phyloP scores from a whole-genome alignment of 2,329 filamentous ascomycete genomes.

The Alternaria atra region DNA sequence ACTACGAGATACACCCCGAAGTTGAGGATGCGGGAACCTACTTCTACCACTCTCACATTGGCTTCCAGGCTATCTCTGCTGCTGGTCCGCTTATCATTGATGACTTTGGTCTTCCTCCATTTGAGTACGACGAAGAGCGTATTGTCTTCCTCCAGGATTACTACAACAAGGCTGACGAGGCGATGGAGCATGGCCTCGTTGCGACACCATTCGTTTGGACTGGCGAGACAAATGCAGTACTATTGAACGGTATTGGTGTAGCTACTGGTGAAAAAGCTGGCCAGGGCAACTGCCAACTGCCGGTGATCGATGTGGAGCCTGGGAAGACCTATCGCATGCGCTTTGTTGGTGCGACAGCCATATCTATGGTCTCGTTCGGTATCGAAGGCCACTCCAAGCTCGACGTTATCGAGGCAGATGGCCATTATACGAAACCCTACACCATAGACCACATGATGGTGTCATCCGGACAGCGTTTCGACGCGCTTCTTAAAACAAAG shows the following conservation, averaged over 20 bases:
- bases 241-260: conserved; percentile 66
- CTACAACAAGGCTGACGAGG: conserved; percentile 63
- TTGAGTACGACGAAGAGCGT: conserved; percentile 69
- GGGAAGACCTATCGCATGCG: conserved; percentile 69
- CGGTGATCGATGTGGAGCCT: conserved; percentile 67
- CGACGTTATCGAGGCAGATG: conserved; percentile 68
- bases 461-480: conserved; percentile 68
- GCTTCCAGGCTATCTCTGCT: conserved; percentile 68
- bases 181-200: conserved; percentile 61
- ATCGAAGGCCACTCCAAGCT: conserved; percentile 67
- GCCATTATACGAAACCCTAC: conserved; percentile 60
- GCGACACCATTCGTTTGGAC: conserved; percentile 64
- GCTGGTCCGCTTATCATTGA: conserved; percentile 68
- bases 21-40: conserved; percentile 68
- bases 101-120: conserved; percentile 58
- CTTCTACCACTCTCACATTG: conserved; percentile 74
- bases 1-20: conserved; percentile 69
- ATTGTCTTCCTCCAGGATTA: conserved; percentile 66
- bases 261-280: conserved; percentile 49
- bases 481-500: conserved; percentile 65
- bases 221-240: conserved; percentile 65
- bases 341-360: conserved; percentile 65
- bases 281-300: conserved; percentile 55
- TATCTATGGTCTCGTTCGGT: conserved; percentile 64
- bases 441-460: conserved; percentile 63